Conservation (phyloP, 1,284 basidiomycete species). For the Clitocybe nebularis region DNA sequence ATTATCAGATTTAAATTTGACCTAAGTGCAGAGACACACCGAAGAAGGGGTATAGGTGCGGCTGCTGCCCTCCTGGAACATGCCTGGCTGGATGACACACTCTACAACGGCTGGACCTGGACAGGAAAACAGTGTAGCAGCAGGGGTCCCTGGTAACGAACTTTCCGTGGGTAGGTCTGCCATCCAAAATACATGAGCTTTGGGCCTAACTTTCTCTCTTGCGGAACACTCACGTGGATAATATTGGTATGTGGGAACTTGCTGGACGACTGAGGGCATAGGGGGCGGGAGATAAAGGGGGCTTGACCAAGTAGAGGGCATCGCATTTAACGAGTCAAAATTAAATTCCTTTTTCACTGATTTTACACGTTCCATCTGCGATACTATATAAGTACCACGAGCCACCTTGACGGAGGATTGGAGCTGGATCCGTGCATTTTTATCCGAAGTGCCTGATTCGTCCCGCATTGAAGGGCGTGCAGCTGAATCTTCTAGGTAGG, state of each 20-base stretch:
- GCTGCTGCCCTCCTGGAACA: no score
- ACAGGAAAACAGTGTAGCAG: no score
- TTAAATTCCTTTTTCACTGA: not conserved
- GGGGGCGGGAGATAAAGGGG: not conserved
- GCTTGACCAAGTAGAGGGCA: not conserved
- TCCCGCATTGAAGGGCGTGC: not conserved
- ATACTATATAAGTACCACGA: not conserved
- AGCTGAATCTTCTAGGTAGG: conserved; percentile 4
- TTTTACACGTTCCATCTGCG: not conserved
- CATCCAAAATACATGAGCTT: no score
- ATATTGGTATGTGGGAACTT: not conserved
- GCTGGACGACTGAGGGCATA: not conserved
- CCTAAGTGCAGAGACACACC: no score
- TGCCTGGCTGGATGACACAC: no score
- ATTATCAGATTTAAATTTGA: no score
- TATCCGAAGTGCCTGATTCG: not conserved
- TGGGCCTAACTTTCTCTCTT: no score
- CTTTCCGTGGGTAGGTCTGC: not conserved
- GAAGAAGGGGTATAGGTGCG: no score
- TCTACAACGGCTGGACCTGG: no score
- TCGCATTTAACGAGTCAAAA: not conserved
- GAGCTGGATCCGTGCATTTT: not conserved
- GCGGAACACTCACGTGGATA: not conserved
- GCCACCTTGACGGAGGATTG: not conserved
- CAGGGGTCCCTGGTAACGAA: not conserved